These are phyloP conservation scores for Trypethelium eluteriae DNA, from an alignment of 495 filamentous ascomycete genomes.

Conservation along the genomic window DNA sequence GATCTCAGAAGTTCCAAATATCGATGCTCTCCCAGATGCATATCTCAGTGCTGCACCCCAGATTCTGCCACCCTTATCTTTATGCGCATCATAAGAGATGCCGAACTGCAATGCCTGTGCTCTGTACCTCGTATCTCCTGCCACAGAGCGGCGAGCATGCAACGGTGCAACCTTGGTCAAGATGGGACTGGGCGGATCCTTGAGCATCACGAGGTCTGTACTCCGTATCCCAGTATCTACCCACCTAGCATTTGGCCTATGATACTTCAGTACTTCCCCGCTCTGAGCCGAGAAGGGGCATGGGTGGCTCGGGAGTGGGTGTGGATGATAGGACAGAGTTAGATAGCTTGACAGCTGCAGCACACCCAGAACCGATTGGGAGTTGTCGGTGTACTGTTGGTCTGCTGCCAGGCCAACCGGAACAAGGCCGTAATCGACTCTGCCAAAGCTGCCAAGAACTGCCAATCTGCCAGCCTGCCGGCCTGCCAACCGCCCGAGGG, in stretches of 20 bases:
- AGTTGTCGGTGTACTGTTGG: not conserved
- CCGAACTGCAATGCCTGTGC: not conserved
- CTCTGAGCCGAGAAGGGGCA: too few relatives aligned
- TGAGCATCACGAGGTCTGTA: conserved; percentile 1
- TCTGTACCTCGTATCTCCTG: not conserved
- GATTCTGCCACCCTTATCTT: conserved; percentile 7
- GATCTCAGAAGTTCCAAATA: not conserved
- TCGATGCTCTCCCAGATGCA: not conserved
- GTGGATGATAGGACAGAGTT: not conserved
- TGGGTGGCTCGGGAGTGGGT: too few relatives aligned
- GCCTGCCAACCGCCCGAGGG: too few relatives aligned
- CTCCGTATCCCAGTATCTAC: not conserved
- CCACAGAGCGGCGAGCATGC: too few relatives aligned
- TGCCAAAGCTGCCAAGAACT: too few relatives aligned
- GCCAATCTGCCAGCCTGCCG: too few relatives aligned
- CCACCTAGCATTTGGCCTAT: too few relatives aligned
- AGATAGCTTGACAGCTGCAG: not conserved
- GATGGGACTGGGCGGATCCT: not conserved
- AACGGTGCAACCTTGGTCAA: too few relatives aligned
- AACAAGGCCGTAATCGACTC: too few relatives aligned
- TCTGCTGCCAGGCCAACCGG: not conserved
- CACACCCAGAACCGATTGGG: too few relatives aligned
- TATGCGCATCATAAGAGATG: not conserved
- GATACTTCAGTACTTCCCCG: too few relatives aligned
- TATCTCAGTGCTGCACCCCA: conserved; percentile 7